phyloP scores from a whole-genome alignment of 2,329 filamentous ascomycete species.

The Dothistroma septosporum region DNA sequence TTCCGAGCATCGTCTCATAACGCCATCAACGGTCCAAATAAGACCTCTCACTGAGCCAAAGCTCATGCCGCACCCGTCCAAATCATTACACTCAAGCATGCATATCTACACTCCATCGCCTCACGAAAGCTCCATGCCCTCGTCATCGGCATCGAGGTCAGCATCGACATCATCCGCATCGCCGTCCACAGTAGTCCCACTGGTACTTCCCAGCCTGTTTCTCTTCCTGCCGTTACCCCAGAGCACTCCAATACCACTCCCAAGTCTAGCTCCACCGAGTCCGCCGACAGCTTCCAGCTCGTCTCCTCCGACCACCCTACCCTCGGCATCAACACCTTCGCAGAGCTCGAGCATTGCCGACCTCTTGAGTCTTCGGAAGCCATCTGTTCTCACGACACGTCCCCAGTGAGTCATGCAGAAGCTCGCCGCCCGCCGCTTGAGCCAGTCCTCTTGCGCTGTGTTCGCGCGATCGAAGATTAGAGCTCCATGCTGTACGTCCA shows the following conservation, averaged over 20 bases:
- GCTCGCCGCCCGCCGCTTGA: constrained; percentile 77
- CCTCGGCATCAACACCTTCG: constrained; percentile 88
- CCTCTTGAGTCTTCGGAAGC: constrained; percentile 76
- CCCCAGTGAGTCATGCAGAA: constrained; percentile 96
- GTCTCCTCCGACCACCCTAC: constrained; percentile 83
- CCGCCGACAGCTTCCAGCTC: constrained; percentile 64
- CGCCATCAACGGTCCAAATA: not conserved
- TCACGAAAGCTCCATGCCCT: constrained; percentile 32
- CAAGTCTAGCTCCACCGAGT: constrained; percentile 48
- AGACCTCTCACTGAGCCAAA: not conserved
- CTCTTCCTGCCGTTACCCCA: constrained; percentile 42
- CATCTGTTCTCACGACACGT: constrained; percentile 81
- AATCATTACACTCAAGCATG: not conserved
- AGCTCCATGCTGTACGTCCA: constrained; percentile 91
- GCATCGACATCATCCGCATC: constrained; percentile 37
- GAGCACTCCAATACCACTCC: constrained; percentile 34
- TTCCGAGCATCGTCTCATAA: not conserved
- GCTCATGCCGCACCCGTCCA: not conserved
- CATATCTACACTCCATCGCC: not conserved
- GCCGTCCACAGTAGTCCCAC: constrained; percentile 41
- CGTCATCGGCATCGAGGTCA: constrained; percentile 29
- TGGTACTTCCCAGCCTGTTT: constrained; percentile 41
- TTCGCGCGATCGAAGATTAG: constrained; percentile 94
- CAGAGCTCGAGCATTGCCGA: constrained; percentile 82
- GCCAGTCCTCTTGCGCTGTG: constrained; percentile 87